These are phyloP conservation scores for Aurinia saxatilis DNA, from an alignment of 345 rosid species.

Conservation along the genomic window DNA sequence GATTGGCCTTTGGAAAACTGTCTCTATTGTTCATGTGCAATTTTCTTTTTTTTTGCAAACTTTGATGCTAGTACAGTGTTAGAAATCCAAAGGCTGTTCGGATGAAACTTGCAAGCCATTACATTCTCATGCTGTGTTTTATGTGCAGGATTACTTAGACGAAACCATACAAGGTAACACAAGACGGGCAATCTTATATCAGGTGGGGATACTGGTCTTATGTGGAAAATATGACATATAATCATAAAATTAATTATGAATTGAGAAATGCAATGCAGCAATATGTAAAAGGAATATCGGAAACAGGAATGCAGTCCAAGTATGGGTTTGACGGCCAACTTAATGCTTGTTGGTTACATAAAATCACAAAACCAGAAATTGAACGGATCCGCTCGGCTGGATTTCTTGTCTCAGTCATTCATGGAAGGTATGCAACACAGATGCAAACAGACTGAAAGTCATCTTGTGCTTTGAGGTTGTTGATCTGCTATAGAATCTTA, in stretches of 20 bases:
- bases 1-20: neutral
- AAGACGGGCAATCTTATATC: slow-evolving; percentile 65
- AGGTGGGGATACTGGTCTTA: slow-evolving; percentile 35
- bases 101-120: neutral
- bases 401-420: slow-evolving; percentile 88
- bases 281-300: slow-evolving; percentile 89
- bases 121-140: neutral
- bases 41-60: neutral
- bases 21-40: neutral
- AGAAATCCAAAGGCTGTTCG: neutral
- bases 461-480: neutral
- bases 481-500: neutral
- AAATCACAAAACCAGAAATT: slow-evolving; percentile 51
- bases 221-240: neutral
- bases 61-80: neutral
- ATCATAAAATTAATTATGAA: neutral
- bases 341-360: slow-evolving; percentile 95
- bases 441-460: neutral
- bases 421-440: slow-evolving; percentile 63
- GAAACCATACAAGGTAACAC: slow-evolving; percentile 56
- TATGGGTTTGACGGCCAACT: slow-evolving; percentile 87
- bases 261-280: slow-evolving; percentile 41
- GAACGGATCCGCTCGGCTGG: slow-evolving; percentile 61
- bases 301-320: slow-evolving; percentile 84
- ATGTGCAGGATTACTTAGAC: slow-evolving; percentile 51